A percentile compares a stretch with the other conserved stretches of the same genome.
These are phyloP conservation scores for Puccinellia tenuiflora DNA, from an alignment of 176 grass and related monocot species.

Conservation along the genomic window DNA sequence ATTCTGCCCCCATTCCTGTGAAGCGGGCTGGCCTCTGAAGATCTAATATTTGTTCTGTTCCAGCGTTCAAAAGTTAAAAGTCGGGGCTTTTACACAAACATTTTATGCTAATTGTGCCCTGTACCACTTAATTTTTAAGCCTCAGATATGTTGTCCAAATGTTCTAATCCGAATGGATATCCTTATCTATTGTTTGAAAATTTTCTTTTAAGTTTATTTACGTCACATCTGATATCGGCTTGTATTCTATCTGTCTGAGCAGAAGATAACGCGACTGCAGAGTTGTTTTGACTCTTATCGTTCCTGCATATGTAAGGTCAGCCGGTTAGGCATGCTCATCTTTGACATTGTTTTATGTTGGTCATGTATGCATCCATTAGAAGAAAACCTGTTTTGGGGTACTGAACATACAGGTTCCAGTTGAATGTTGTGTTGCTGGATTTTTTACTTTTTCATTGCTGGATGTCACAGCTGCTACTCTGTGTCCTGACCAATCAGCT, in stretches of 20 bases:
- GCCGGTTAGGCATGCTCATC: not conserved
- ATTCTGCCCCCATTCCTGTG: conserved; percentile 89
- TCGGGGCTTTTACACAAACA: not conserved
- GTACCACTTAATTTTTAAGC: conserved; percentile 8
- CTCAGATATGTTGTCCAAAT: not conserved
- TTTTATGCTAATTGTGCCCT: conserved; percentile 19
- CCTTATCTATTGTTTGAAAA: not conserved
- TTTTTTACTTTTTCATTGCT: too few relatives aligned
- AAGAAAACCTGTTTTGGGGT: too few relatives aligned
- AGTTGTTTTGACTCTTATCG: not conserved
- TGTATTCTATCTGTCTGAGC: not conserved
- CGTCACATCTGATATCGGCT: not conserved
- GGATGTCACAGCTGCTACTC: too few relatives aligned
- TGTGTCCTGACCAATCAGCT: too few relatives aligned
- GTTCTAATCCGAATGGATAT: not conserved
- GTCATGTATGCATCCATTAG: too few relatives aligned
- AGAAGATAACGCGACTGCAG: not conserved
- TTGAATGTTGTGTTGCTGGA: too few relatives aligned
- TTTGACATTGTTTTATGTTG: not conserved
- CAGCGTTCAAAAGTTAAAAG: not conserved
- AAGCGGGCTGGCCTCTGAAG: not conserved
- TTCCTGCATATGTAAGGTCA: not conserved
- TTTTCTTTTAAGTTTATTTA: not conserved
- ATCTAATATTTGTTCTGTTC: not conserved
- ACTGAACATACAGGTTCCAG: too few relatives aligned